Evolutionary conservation across 257 asterid genomes (phyloP), one percentile per base, ranked within the genome.

Genomic region (Cynanchum wilfordii): DNA sequence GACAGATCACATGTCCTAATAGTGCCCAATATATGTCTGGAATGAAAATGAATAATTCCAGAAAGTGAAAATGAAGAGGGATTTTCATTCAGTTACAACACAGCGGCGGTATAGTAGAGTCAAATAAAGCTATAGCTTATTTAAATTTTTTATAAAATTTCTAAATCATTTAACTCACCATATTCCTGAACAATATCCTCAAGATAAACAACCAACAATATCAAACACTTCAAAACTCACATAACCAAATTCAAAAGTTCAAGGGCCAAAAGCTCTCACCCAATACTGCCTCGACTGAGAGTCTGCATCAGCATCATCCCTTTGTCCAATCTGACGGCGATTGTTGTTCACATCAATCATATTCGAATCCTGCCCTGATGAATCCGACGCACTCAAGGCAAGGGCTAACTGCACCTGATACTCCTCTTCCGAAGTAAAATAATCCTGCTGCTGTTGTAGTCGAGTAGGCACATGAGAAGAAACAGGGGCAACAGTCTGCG

Each of bases 391-490:
- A 84, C 99, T 95, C 69, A 95, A 79, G 20, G 98, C 99, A 78
- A 95, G 80, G 77, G 99, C 99, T 70, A 95, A 80, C 73, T 95
- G 98, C 73, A 92, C 93, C 84, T 89, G 94, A 64, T 89, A 92
- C 80, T 95, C 99, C 88, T 95, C 99, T 76, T 92, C 98, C 66
- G 98, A 95, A 45, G 94, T 75, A 79, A 79, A 86, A 72, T 90
- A 92, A 78, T 95, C 99, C 80, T 83, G 89, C 77, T 86, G 92
- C 78, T 69, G 81, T 78, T 71, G 56, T 75, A 82, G 47, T 27
- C n/a, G 60, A 62, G 69, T 40, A 74, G 52, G 51, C 64, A 36
- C 67, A 22, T 66, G 75, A 51, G 81, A 10, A n/a, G 79, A n/a
- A n/a, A 75, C 50, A 50, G 77, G 3, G 50, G 72, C 22, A 36